These are phyloP conservation scores for Leccinum barrowsii DNA, from an alignment of 768 basidiomycete species.

Conservation along the genomic window DNA sequence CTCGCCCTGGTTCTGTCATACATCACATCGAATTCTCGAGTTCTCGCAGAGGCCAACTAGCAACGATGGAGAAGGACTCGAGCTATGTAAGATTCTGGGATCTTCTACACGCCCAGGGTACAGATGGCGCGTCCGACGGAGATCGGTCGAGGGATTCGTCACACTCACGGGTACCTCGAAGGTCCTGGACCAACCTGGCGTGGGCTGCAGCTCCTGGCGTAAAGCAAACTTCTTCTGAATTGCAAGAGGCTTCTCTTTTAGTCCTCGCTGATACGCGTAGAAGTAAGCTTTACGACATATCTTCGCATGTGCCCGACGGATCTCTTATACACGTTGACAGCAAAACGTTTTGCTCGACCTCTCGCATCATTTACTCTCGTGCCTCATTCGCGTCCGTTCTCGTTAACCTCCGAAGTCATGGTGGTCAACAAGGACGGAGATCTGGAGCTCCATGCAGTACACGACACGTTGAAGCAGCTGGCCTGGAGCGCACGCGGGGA, in stretches of 20 bases:
- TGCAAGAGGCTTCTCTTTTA: slow-evolving; percentile 37
- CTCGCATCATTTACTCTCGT: slow-evolving; percentile 72
- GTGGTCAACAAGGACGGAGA: slow-evolving; percentile 69
- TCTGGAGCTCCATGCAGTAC: slow-evolving; percentile 63
- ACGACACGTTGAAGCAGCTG: slow-evolving; percentile 68
- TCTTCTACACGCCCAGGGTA: slow-evolving; percentile 33
- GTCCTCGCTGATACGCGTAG: slow-evolving; percentile 65
- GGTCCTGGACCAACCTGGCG: slow-evolving; percentile 63
- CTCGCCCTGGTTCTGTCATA: slow-evolving; percentile 40
- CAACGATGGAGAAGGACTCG: slow-evolving; percentile 64
- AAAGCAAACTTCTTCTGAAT: slow-evolving; percentile 27
- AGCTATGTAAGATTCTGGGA: slow-evolving; percentile 56
- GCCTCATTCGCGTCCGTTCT: slow-evolving; percentile 39
- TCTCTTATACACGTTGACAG: slow-evolving; percentile 34
- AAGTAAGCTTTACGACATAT: slow-evolving; percentile 45
- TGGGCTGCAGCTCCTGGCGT: slow-evolving; percentile 41
- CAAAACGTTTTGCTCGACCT: slow-evolving; percentile 58
- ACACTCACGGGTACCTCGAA: slow-evolving; percentile 35
- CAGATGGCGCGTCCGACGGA: slow-evolving; percentile 40
- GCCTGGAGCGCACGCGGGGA: slow-evolving; percentile 70
- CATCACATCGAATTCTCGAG: slow-evolving; percentile 66
- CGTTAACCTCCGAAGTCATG: slow-evolving; percentile 61
- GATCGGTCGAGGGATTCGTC: slow-evolving; percentile 43
- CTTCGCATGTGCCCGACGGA: background rate
- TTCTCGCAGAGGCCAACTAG: slow-evolving; percentile 63